Percentiles rank a stretch among this genome's conserved stretches.
phyloP scores from a whole-genome alignment of 2,329 filamentous ascomycete genomes.

The Venturia asperata region DNA sequence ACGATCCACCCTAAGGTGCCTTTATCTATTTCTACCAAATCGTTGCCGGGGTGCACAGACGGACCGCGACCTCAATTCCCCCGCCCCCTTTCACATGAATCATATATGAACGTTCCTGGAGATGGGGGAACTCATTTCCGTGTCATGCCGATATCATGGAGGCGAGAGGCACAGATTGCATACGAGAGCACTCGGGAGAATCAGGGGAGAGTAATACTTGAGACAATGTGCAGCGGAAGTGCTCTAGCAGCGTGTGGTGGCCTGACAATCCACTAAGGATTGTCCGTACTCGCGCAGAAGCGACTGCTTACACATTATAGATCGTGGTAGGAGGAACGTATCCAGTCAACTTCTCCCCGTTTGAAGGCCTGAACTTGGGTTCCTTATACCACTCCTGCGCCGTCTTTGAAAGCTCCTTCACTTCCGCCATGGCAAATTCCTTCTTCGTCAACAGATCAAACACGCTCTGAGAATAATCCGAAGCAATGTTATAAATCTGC shows the following conservation, averaged over 20 bases:
- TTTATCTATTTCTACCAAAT: too few relatives aligned
- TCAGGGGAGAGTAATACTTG: not conserved
- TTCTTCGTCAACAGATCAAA: constrained; percentile 41
- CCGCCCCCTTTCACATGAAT: constrained; percentile 1
- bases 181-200: too few relatives aligned
- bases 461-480: constrained; percentile 42
- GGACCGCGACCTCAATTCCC: not conserved
- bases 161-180: too few relatives aligned
- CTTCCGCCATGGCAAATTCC: constrained; percentile 40
- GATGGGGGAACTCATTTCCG: not conserved
- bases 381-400: constrained; percentile 43
- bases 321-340: constrained; percentile 30
- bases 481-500: constrained; percentile 45
- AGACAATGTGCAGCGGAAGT: not conserved
- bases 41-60: too few relatives aligned
- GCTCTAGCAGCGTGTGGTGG: too few relatives aligned
- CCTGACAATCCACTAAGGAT: too few relatives aligned
- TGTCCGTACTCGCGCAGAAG: too few relatives aligned
- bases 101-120: not conserved
- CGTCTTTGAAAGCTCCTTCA: constrained; percentile 38
- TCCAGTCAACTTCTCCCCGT: constrained; percentile 36
- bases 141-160: not conserved
- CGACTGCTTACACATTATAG: constrained; percentile 24
- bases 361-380: constrained; percentile 38
- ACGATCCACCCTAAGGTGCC: too few relatives aligned